Percentiles rank a stretch among this genome's conserved stretches.
Conservation (phyloP, 2,329 filamentous ascomycete species). For the Karstenula rhodostoma region DNA sequence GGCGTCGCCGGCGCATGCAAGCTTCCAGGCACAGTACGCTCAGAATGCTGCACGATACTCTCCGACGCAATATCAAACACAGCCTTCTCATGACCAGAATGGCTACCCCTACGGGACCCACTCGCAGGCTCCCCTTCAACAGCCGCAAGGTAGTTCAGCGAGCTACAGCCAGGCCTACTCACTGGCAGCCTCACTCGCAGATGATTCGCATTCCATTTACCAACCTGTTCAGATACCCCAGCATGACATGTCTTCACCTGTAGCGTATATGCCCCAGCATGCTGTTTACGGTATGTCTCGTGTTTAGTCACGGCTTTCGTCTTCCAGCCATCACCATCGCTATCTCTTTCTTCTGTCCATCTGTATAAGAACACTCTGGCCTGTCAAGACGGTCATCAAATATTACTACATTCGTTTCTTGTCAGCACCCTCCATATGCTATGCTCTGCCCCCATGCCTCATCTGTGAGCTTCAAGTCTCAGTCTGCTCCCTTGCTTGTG, state of each 20-base stretch:
- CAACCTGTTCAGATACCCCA: constrained; percentile 45
- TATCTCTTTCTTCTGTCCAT: constrained; percentile 31
- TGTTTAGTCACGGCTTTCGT: constrained; percentile 47
- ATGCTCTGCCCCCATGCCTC: constrained; percentile 10
- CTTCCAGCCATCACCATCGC: constrained; percentile 42
- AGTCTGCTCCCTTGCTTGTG: constrained; percentile 6
- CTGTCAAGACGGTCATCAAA: constrained; percentile 20
- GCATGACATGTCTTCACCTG: constrained; percentile 45
- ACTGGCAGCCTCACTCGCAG: constrained; percentile 35
- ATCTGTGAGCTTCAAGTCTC: constrained; percentile 4
- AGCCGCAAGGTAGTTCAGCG: constrained; percentile 26
- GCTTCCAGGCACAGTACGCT: constrained; percentile 32
- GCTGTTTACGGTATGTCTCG: constrained; percentile 52
- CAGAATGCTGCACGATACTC: constrained; percentile 34
- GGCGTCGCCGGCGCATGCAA: constrained; percentile 37
- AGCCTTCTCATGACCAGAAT: constrained; percentile 32
- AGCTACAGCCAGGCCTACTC: constrained; percentile 36
- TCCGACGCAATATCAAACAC: constrained; percentile 34
- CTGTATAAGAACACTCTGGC: constrained; percentile 25
- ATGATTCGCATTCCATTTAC: constrained; percentile 40
- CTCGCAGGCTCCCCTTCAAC: constrained; percentile 29
- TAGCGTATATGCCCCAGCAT: constrained; percentile 49
- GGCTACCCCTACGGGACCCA: constrained; percentile 37
- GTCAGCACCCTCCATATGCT: constrained; percentile 10
- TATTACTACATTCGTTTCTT: constrained; percentile 21